A percentile compares a stretch with the other conserved stretches of the same genome.
Evolutionary conservation across 352 stramenopile genomes (phyloP).

Genomic region (Phytophthora pisi): DNA sequence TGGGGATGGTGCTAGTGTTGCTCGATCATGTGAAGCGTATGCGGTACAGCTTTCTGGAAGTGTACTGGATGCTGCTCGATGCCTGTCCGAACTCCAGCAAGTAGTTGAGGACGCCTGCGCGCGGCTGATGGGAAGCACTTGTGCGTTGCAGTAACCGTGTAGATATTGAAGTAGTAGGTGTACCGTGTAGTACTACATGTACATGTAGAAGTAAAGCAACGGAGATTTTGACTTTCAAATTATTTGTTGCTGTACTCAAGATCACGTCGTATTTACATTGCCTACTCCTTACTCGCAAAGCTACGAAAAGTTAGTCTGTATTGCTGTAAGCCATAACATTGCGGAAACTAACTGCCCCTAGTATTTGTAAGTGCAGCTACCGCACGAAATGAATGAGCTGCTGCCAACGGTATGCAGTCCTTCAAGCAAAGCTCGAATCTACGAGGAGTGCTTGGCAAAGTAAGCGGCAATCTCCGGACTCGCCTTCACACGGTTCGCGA

Average conservation of each 20-base stretch:
- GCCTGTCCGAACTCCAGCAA: conserved; percentile 41
- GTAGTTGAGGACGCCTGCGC: conserved; percentile 51
- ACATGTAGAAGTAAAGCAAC: too few relatives aligned
- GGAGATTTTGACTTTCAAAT: too few relatives aligned
- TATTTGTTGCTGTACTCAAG: too few relatives aligned
- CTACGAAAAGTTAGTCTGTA: too few relatives aligned
- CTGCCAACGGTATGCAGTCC: not conserved
- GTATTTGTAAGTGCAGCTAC: too few relatives aligned
- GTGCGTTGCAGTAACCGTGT: conserved; percentile 43
- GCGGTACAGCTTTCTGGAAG: conserved; percentile 16
- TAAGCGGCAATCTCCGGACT: conserved; percentile 43
- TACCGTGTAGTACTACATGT: too few relatives aligned
- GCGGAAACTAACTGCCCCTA: too few relatives aligned
- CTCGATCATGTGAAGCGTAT: conserved; percentile 18
- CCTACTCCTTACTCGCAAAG: too few relatives aligned
- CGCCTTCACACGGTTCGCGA: conserved; percentile 43
- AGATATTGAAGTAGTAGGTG: not conserved
- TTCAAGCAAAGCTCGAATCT: not conserved
- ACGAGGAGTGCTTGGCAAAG: conserved; percentile 30
- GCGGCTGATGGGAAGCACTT: conserved; percentile 43
- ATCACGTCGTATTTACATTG: too few relatives aligned
- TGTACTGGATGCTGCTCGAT: conserved; percentile 25
- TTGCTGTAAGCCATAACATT: too few relatives aligned
- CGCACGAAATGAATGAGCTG: too few relatives aligned
- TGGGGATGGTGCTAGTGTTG: conserved; percentile 8